Evolutionary conservation across 2,329 filamentous ascomycete species (phyloP).

Genomic region (Phyllosticta citrichinensis): DNA sequence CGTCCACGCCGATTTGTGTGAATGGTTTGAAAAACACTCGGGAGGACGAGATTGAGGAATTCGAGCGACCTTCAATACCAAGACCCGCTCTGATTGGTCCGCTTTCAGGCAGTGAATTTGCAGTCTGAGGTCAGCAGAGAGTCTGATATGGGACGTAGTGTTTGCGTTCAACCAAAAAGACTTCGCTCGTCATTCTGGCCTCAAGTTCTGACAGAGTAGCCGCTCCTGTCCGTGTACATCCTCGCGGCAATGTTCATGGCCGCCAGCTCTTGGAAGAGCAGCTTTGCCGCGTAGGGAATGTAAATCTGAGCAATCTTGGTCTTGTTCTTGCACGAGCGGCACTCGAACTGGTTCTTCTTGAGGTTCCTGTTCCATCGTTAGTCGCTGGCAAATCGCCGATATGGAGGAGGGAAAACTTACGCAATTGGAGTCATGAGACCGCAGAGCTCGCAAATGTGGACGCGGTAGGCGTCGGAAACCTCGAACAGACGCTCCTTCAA

Average conservation of each 20-base stretch:
- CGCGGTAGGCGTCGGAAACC: slow-evolving; percentile 93
- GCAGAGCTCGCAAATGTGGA: slow-evolving; percentile 97
- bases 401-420: slow-evolving; percentile 50
- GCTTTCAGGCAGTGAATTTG: background rate
- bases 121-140: background rate
- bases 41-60: no score
- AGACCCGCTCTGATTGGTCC: background rate
- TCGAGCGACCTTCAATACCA: no score
- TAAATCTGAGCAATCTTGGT: slow-evolving; percentile 96
- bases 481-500: slow-evolving; percentile 96
- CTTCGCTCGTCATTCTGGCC: background rate
- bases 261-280: slow-evolving; percentile 95
- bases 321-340: slow-evolving; percentile 97
- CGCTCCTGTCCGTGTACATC: slow-evolving; percentile 86
- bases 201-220: slow-evolving; percentile 47
- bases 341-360: slow-evolving; percentile 92
- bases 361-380: slow-evolving; percentile 55
- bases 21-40: no score
- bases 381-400: slow-evolving; percentile 18
- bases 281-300: slow-evolving; percentile 94
- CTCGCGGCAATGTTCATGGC: slow-evolving; percentile 97
- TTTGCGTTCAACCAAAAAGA: background rate
- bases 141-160: background rate
- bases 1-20: background rate
- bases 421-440: slow-evolving; percentile 98